A percentile compares a stretch with the other conserved stretches of the same genome.
These are phyloP conservation scores for Geosmithia flava DNA, from an alignment of 2,329 filamentous ascomycete genomes.

Conservation along the genomic window DNA sequence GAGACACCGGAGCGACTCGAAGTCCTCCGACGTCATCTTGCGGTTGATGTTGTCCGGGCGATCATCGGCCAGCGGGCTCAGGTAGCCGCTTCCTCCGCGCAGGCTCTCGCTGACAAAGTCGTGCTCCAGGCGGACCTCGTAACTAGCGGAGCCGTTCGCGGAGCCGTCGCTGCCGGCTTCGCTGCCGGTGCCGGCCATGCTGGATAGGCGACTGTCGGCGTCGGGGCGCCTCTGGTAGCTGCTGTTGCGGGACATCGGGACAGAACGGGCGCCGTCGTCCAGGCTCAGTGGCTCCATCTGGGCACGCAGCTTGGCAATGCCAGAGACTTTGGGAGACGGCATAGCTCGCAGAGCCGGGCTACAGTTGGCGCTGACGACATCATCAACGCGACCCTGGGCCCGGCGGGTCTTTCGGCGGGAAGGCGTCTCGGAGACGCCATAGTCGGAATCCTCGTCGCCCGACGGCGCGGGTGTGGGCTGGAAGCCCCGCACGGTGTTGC, in stretches of 20 bases:
- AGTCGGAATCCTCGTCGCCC: conserved; percentile 46
- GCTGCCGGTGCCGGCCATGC: conserved; percentile 42
- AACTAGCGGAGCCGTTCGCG: conserved; percentile 58
- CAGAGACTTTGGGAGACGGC: conserved; percentile 46
- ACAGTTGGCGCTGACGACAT: conserved; percentile 50
- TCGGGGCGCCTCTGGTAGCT: not conserved
- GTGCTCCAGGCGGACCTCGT: conserved; percentile 72
- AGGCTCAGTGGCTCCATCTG: conserved; percentile 71
- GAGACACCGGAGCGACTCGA: conserved; percentile 80
- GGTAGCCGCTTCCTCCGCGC: conserved; percentile 24
- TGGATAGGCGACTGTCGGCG: conserved; percentile 28
- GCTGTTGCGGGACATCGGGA: conserved; percentile 39
- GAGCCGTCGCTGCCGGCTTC: conserved; percentile 47
- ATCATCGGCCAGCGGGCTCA: conserved; percentile 30
- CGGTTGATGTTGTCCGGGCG: conserved; percentile 44
- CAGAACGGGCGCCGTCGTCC: conserved; percentile 40
- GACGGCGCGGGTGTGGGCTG: conserved; percentile 39
- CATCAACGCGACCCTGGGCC: conserved; percentile 31
- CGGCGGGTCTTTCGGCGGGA: conserved; percentile 20
- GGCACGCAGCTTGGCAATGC: conserved; percentile 71
- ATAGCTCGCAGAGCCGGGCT: conserved; percentile 44
- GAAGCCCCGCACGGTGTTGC: conserved; percentile 45
- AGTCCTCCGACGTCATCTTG: conserved; percentile 89
- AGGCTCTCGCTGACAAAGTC: conserved; percentile 69
- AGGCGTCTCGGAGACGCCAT: conserved; percentile 24